A percentile compares a stretch with the other conserved stretches of the same genome.
Evolutionary conservation across 495 filamentous ascomycete genomes (phyloP).

Genomic region (Podospora conica): DNA sequence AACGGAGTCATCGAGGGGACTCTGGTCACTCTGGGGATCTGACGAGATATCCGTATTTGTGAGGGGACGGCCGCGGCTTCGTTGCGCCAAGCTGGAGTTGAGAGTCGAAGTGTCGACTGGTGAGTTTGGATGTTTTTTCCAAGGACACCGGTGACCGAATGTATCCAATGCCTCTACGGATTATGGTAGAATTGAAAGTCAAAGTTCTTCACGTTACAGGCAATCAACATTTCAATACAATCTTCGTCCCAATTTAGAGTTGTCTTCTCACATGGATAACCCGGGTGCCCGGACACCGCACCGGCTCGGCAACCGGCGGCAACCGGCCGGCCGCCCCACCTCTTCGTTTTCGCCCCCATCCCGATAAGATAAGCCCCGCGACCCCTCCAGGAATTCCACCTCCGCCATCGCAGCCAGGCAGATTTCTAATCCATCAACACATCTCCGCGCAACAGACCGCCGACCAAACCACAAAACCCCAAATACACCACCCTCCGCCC

Average conservation of each 20-base stretch:
- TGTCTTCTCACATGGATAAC: not conserved
- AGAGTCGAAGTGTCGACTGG: too few relatives aligned
- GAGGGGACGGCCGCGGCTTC: too few relatives aligned
- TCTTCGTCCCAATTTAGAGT: not conserved
- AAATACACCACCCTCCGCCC: not conserved
- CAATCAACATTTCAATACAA: not conserved
- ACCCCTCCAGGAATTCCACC: constrained; percentile 7
- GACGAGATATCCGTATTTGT: too few relatives aligned
- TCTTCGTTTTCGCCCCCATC: not conserved
- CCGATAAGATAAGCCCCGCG: constrained; percentile 12
- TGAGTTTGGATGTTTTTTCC: too few relatives aligned
- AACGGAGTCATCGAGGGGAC: too few relatives aligned
- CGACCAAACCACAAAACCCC: not conserved
- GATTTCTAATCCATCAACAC: constrained; percentile 23
- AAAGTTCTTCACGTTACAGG: too few relatives aligned
- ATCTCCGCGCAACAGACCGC: not conserved
- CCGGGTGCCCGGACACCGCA: too few relatives aligned
- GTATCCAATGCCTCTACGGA: too few relatives aligned
- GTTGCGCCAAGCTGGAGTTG: too few relatives aligned
- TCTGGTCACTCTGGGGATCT: too few relatives aligned
- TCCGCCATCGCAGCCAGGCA: not conserved
- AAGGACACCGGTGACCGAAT: too few relatives aligned
- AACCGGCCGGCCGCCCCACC: not conserved
- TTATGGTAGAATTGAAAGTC: too few relatives aligned
- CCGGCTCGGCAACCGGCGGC: not conserved